A percentile compares a stretch with the other conserved stretches of the same genome.
phyloP scores from a whole-genome alignment of 2,329 filamentous ascomycete genomes.

The Paraphoma sp. region DNA sequence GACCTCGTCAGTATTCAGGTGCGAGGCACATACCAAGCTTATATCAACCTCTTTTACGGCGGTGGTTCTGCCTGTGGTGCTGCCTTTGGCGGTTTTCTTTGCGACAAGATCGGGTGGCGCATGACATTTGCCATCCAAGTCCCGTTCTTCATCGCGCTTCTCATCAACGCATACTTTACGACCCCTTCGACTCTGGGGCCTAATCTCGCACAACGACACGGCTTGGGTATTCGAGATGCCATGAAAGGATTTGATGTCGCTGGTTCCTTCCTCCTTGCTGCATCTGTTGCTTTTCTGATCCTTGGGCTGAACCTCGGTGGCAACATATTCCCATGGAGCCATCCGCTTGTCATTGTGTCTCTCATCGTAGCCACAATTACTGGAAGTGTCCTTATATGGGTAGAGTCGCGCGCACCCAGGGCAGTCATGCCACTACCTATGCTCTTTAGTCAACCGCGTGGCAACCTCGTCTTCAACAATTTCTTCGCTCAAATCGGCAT shows the following conservation, averaged over 20 bases:
- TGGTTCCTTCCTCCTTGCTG: slow-evolving; percentile 56
- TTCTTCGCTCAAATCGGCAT: slow-evolving; percentile 59
- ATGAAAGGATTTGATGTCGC: slow-evolving; percentile 58
- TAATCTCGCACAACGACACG: slow-evolving; percentile 50
- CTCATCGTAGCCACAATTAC: slow-evolving; percentile 51
- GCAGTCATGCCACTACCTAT: slow-evolving; percentile 60
- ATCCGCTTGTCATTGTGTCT: slow-evolving; percentile 58
- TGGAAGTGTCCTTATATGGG: slow-evolving; percentile 50
- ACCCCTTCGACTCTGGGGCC: slow-evolving; percentile 55
- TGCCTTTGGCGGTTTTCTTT: slow-evolving; percentile 72
- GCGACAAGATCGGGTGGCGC: slow-evolving; percentile 74
- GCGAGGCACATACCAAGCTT: slow-evolving; percentile 75
- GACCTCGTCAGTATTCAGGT: slow-evolving; percentile 77
- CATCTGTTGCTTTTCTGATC: slow-evolving; percentile 57
- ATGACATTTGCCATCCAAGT: slow-evolving; percentile 69
- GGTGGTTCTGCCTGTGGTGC: slow-evolving; percentile 62
- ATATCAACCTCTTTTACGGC: slow-evolving; percentile 70
- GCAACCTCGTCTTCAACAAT: slow-evolving; percentile 59
- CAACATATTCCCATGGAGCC: slow-evolving; percentile 59
- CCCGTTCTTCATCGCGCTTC: slow-evolving; percentile 55
- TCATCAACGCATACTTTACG: slow-evolving; percentile 52
- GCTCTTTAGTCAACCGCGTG: slow-evolving; percentile 55
- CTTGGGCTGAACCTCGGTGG: slow-evolving; percentile 61
- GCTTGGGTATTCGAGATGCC: slow-evolving; percentile 50
- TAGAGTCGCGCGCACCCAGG: slow-evolving; percentile 46